phyloP scores from a whole-genome alignment of 1,139 yeast genomes.

The Geotrichum aggregatum region DNA sequence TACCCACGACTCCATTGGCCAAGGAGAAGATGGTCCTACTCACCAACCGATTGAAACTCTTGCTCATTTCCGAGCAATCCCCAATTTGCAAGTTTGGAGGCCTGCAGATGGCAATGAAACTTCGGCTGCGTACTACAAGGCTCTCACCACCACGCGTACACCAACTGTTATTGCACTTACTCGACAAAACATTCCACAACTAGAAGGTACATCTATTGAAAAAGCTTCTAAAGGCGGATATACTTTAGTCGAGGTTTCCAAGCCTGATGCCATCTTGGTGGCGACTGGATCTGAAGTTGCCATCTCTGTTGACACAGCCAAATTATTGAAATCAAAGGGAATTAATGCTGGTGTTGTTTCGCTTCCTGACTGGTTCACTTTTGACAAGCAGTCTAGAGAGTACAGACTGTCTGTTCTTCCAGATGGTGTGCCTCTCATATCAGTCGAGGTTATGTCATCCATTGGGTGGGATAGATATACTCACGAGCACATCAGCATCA shows the following conservation, averaged over 20 bases:
- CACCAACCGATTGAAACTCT: slow-evolving; percentile 99
- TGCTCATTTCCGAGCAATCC: slow-evolving; percentile 95
- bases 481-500: slow-evolving; percentile 93
- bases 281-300: slow-evolving; percentile 96
- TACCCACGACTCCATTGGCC: slow-evolving; percentile 97
- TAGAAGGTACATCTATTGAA: slow-evolving; percentile 88
- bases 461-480: slow-evolving; percentile 94
- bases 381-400: slow-evolving; percentile 74
- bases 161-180: slow-evolving; percentile 91
- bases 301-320: slow-evolving; percentile 76
- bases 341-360: slow-evolving; percentile 80
- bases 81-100: slow-evolving; percentile 96
- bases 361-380: slow-evolving; percentile 87
- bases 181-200: slow-evolving; percentile 96
- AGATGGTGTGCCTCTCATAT: slow-evolving; percentile 87
- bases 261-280: slow-evolving; percentile 75
- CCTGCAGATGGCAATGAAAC: slow-evolving; percentile 99
- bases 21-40: slow-evolving; percentile 99
- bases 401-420: slow-evolving; percentile 87
- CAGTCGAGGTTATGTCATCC: slow-evolving; percentile 91
- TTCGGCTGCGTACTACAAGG: slow-evolving; percentile 88
- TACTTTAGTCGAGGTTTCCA: slow-evolving; percentile 53
- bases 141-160: slow-evolving; percentile 65
- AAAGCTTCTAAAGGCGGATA: slow-evolving; percentile 96
- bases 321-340: slow-evolving; percentile 62